Percentiles rank a stretch among this genome's conserved stretches.
Conservation (phyloP, 495 filamentous ascomycete species). For the Annulohypoxylon bovei region DNA sequence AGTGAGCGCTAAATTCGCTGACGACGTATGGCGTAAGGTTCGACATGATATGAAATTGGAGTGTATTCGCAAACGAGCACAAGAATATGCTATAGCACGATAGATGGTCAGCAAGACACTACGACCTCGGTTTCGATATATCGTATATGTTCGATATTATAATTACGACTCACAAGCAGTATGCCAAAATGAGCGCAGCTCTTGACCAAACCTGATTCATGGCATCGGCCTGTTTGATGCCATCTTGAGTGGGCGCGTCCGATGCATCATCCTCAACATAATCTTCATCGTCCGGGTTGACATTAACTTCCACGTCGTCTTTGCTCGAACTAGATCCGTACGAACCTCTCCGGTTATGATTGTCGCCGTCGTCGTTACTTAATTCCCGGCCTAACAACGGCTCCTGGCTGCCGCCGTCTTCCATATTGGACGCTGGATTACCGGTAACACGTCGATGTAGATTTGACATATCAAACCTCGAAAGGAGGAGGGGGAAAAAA, state of each 20-base stretch:
- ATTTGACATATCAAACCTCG: slow-evolving; percentile 36
- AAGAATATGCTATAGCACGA: slow-evolving; percentile 50
- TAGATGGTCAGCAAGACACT: slow-evolving; percentile 24
- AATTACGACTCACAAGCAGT: slow-evolving; percentile 50
- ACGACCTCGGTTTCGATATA: neutral
- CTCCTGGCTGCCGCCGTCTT: slow-evolving; percentile 37
- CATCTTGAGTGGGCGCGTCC: slow-evolving; percentile 39
- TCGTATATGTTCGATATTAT: neutral
- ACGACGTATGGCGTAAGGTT: slow-evolving; percentile 59
- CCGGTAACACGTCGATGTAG: slow-evolving; percentile 18
- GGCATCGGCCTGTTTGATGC: slow-evolving; percentile 57
- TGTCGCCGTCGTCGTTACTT: slow-evolving; percentile 28
- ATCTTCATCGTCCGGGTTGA: slow-evolving; percentile 33
- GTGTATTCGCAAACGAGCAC: slow-evolving; percentile 58
- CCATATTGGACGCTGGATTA: slow-evolving; percentile 41
- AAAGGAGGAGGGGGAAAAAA: slow-evolving; percentile 1
- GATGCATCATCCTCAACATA: slow-evolving; percentile 40
- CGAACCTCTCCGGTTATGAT: slow-evolving; percentile 30
- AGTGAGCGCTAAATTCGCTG: slow-evolving; percentile 58
- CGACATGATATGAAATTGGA: slow-evolving; percentile 55
- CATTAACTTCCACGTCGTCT: slow-evolving; percentile 25
- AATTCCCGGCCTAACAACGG: slow-evolving; percentile 40
- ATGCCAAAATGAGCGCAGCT: slow-evolving; percentile 51
- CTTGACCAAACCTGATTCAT: slow-evolving; percentile 58
- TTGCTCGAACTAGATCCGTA: slow-evolving; percentile 41